A percentile compares a stretch with the other conserved stretches of the same genome.
phyloP scores from a whole-genome alignment of 2,329 filamentous ascomycete species.

The Colletotrichum sojae region DNA sequence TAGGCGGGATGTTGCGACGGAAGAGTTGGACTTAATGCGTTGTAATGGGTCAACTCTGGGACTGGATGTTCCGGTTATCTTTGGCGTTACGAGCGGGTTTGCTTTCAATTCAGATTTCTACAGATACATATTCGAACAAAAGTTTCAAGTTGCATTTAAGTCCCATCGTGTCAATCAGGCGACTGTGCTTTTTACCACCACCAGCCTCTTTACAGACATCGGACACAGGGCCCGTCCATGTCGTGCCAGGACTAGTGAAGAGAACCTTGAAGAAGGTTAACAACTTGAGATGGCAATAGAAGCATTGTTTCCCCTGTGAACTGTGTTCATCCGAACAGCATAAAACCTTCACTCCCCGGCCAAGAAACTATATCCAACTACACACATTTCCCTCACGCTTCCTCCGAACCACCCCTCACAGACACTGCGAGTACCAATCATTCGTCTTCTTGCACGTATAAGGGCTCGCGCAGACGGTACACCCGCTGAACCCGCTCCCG shows the following conservation, averaged over 20 bases:
- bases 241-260: too few species aligned
- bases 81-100: background rate
- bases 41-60: background rate
- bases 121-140: background rate
- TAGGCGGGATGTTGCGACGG: background rate
- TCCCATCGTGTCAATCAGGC: too few species aligned
- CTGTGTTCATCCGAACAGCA: too few species aligned
- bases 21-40: background rate
- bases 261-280: too few species aligned
- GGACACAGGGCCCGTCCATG: too few species aligned
- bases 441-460: conserved; percentile 39
- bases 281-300: too few species aligned
- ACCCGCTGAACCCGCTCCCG: conserved; percentile 41
- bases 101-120: background rate
- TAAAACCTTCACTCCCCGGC: background rate
- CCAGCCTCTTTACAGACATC: too few species aligned
- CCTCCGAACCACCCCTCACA: conserved; percentile 9
- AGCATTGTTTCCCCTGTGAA: too few species aligned
- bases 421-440: conserved; percentile 42
- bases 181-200: too few species aligned
- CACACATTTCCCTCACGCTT: too few species aligned
- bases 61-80: background rate
- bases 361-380: background rate
- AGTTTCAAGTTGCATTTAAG: background rate
- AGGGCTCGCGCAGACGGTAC: conserved; percentile 35